phyloP scores from a whole-genome alignment of 75 land plant genomes.

The Larix kaempferi region DNA sequence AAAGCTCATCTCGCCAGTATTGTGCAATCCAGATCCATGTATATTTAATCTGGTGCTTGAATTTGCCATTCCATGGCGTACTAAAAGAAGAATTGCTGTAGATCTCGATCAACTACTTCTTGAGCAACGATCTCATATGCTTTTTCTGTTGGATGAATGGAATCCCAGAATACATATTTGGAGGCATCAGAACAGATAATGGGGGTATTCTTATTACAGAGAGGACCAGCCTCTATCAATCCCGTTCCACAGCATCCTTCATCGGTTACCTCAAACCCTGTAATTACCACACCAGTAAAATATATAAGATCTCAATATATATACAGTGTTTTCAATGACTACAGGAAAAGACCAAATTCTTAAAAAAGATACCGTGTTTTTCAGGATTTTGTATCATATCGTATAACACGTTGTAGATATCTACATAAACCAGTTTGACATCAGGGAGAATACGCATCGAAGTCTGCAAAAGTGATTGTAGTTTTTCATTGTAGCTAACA shows the following conservation, averaged over 20 bases:
- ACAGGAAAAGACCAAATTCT: neutral
- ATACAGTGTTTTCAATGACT: neutral
- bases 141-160: constrained; percentile 58
- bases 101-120: too few species aligned
- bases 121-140: constrained; percentile 16
- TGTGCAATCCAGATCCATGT: too few species aligned
- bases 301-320: neutral
- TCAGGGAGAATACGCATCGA: constrained; percentile 9
- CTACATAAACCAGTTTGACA: constrained; percentile 10
- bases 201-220: constrained; percentile 35
- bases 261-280: constrained; percentile 45
- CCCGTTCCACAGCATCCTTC: constrained; percentile 80
- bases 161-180: constrained; percentile 71
- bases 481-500: constrained; percentile 8
- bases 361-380: neutral
- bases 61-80: too few species aligned
- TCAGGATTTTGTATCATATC: constrained; percentile 31
- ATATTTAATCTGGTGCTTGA: too few species aligned
- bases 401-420: constrained; percentile 20
- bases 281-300: neutral
- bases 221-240: constrained; percentile 30
- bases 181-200: constrained; percentile 30
- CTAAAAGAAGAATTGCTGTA: too few species aligned
- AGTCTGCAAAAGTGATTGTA: neutral
- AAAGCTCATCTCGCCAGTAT: too few species aligned